These are phyloP conservation scores for Metarhizium guizhouense DNA, from an alignment of 2,329 filamentous ascomycete species.

Conservation along the genomic window DNA sequence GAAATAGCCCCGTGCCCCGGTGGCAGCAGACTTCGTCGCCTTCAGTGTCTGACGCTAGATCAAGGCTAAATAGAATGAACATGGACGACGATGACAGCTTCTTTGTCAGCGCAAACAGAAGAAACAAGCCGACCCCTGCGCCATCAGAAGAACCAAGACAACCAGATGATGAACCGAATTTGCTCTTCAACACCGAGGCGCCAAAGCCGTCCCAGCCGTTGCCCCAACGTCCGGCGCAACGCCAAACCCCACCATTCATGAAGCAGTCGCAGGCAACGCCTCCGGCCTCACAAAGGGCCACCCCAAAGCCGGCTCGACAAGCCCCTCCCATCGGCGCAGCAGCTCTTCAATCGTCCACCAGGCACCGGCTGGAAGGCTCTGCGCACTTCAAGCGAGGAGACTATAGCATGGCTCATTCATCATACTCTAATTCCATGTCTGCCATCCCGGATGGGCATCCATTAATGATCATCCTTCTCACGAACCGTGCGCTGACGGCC, in stretches of 20 bases:
- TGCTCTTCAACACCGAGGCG: constrained; percentile 46
- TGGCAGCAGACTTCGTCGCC: constrained; percentile 46
- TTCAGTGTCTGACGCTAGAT: constrained; percentile 24
- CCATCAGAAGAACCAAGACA: constrained; percentile 31
- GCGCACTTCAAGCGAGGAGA: constrained; percentile 92
- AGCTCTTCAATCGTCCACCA: constrained; percentile 66
- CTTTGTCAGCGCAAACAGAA: constrained; percentile 74
- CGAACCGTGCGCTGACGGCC: constrained; percentile 82
- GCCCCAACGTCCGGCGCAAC: constrained; percentile 25
- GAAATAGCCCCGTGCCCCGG: constrained; percentile 40
- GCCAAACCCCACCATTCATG: constrained; percentile 23
- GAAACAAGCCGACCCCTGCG: constrained; percentile 54
- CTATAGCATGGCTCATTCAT: constrained; percentile 74
- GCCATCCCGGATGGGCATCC: constrained; percentile 73
- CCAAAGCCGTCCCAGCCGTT: constrained; percentile 25
- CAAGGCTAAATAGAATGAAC: constrained; percentile 57
- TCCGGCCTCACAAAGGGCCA: constrained; percentile 29
- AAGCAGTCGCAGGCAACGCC: constrained; percentile 17
- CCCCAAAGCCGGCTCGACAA: constrained; percentile 43
- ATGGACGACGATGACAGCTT: constrained; percentile 67
- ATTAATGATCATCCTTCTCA: constrained; percentile 77
- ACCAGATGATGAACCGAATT: constrained; percentile 43
- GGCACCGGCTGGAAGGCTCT: constrained; percentile 70
- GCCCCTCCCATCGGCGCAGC: constrained; percentile 61
- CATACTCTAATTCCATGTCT: constrained; percentile 69